Evolutionary conservation across 306 rosid genomes (phyloP).

Genomic region (Vicia sativa): DNA sequence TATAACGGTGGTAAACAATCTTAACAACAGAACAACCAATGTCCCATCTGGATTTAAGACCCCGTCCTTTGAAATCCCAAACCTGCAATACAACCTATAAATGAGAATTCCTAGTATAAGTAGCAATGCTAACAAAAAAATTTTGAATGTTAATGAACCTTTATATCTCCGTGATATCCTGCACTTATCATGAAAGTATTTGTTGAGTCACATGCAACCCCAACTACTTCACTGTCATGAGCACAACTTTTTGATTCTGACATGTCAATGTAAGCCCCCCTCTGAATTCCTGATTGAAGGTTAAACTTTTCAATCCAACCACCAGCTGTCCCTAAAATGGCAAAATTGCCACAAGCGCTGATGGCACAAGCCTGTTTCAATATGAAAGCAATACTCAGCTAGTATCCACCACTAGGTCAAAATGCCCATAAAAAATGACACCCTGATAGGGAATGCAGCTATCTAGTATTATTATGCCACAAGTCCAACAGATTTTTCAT

Average conservation of each 20-base stretch:
- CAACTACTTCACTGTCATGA: constrained; percentile 90
- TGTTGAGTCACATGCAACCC: constrained; percentile 94
- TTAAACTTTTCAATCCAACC: constrained; percentile 92
- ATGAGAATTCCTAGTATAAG: constrained; percentile 31
- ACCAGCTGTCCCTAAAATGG: constrained; percentile 86
- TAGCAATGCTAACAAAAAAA: constrained; percentile 10
- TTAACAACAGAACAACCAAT: constrained; percentile 68
- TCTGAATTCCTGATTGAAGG: constrained; percentile 89
- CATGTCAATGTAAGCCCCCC: constrained; percentile 75
- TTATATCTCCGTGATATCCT: constrained; percentile 89
- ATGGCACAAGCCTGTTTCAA: constrained; percentile 82
- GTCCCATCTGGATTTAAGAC: constrained; percentile 76
- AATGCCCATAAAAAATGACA: constrained; percentile 17
- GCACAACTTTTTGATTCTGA: constrained; percentile 63
- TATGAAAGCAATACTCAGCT: constrained; percentile 39
- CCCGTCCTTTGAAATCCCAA: constrained; percentile 84
- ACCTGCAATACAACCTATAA: constrained; percentile 54
- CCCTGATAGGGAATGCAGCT: constrained; percentile 14
- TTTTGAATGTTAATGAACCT: constrained; percentile 46
- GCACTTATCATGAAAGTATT: constrained; percentile 89
- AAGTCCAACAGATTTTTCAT: constrained; percentile 18
- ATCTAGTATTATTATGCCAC: constrained; percentile 7
- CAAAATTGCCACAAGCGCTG: constrained; percentile 96
- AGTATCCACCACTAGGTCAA: constrained; percentile 24
- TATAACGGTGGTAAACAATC: constrained; percentile 81